Evolutionary conservation across 1,139 yeast genomes (phyloP), one percentile per base, ranked within the genome.

Genomic region (Wickerhamomyces sp.): DNA sequence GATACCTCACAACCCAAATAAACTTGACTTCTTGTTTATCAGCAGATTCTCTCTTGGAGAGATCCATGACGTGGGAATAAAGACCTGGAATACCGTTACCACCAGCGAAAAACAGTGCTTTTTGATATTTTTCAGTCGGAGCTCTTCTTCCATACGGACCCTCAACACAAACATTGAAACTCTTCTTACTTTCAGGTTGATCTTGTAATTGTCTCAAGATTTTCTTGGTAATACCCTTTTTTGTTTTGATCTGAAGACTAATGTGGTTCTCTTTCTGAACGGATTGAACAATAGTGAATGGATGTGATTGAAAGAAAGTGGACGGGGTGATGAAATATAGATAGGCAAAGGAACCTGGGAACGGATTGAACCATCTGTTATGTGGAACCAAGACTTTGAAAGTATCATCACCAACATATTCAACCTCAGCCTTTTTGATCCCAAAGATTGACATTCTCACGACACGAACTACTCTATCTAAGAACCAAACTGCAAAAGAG

Each of bases 1-100:
- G 59, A 35, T 71, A 73, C 38, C 73, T 61, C 3, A 73, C 59
- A 4, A 70, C 65, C 86, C 86, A 78, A 21, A 63, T 41, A 34
- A 78, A 57, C 33, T 64, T 62, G 28, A 73, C 45, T 8, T 45
- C 39, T 35, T 72, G 66, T 30, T 75, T 73, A 36, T 62, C 64
- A 16, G 37, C 26, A 28, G 38, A 13, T 28, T 34, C 28, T 29
- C 38, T 31, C 16, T 16, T n/a, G 12, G 31, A 21, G 13, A 42
- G 15, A 16, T 44, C 48, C 16, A 48, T 34, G 25, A 68, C 54
- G 40, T 61, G 56, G 26, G 57, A 45, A 39, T 55, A 54, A 15
- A 66, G 42, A 28, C 79, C 78, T 2, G 91, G 81, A 41, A 82
- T 68, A 52, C 91, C 93, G 39, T 78, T 77, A 35, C 87, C 87